Percentiles rank a stretch among this genome's conserved stretches.
Evolutionary conservation across 495 filamentous ascomycete genomes (phyloP).

Genomic region (Delitschia confertaspora): DNA sequence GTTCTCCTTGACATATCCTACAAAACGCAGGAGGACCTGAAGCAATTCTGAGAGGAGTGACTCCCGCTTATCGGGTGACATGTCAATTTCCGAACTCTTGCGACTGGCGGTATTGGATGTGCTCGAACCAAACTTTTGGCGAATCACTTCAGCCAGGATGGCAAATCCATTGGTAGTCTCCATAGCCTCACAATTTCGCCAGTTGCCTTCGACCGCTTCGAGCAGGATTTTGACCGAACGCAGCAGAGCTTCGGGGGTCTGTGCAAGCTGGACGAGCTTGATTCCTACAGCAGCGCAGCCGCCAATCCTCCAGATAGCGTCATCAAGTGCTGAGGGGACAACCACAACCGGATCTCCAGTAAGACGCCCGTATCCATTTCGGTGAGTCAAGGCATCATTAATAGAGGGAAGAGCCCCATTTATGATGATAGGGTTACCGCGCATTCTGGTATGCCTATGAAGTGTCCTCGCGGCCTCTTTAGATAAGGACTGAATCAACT

Average conservation of each 20-base stretch:
- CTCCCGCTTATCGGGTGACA: conserved; percentile 47
- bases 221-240: conserved; percentile 76
- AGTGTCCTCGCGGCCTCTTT: conserved; percentile 63
- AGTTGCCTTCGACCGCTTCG: conserved; percentile 72
- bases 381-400: conserved; percentile 72
- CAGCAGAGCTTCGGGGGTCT: conserved; percentile 57
- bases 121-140: conserved; percentile 61
- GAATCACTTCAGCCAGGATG: conserved; percentile 68
- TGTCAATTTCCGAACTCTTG: conserved; percentile 28
- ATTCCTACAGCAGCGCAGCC: conserved; percentile 78
- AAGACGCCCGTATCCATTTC: conserved; percentile 70
- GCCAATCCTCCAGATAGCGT: conserved; percentile 84
- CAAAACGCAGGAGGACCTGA: conserved; percentile 67
- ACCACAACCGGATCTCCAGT: conserved; percentile 77
- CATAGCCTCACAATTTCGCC: conserved; percentile 98
- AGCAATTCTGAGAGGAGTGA: conserved; percentile 62
- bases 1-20: conserved; percentile 70
- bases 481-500: conserved; percentile 67
- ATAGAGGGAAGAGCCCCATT: conserved; percentile 83
- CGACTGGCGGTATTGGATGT: conserved; percentile 30
- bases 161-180: conserved; percentile 90
- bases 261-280: conserved; percentile 70
- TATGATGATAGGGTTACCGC: conserved; percentile 69
- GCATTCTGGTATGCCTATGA: conserved; percentile 59
- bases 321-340: conserved; percentile 73